Percentiles rank a stretch among this genome's conserved stretches.
Conservation (phyloP, 2,329 filamentous ascomycete species). For the Diaporthe capsici region DNA sequence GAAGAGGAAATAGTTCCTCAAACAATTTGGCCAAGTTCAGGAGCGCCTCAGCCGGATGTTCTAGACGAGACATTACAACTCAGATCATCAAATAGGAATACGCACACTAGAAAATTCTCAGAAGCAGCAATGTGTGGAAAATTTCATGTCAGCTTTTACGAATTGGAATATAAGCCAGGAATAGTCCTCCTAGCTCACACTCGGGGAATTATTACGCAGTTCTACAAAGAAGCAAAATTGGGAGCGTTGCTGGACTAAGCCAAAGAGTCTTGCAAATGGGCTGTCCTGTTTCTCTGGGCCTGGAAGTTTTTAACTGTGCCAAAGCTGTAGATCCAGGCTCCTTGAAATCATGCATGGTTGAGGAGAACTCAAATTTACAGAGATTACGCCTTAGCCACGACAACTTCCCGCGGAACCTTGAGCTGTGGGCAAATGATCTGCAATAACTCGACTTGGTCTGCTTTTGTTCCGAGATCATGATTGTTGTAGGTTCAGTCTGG, state of each 20-base stretch:
- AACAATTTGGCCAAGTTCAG: neutral
- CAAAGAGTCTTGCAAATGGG: neutral
- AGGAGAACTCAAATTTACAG: neutral
- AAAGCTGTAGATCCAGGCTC: neutral
- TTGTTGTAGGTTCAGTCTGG: neutral
- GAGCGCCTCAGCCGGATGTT: neutral
- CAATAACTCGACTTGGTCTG: neutral
- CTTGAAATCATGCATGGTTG: neutral
- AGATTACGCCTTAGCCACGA: neutral
- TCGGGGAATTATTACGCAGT: neutral
- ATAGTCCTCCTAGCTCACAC: no score
- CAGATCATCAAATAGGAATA: neutral
- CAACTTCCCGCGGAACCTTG: neutral
- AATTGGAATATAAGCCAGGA: neutral
- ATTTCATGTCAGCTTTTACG: no score
- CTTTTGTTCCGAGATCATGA: neutral
- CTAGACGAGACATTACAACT: neutral
- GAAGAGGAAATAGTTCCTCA: neutral
- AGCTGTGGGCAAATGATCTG: neutral
- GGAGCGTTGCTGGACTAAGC: neutral
- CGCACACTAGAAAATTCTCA: no score
- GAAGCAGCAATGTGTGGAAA: neutral
- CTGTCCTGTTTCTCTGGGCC: no score
- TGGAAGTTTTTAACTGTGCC: neutral
- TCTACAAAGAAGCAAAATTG: neutral